A percentile compares a stretch with the other conserved stretches of the same genome.
phyloP scores from a whole-genome alignment of 768 basidiomycete species.

The Rubroboletus pulcherrimus region DNA sequence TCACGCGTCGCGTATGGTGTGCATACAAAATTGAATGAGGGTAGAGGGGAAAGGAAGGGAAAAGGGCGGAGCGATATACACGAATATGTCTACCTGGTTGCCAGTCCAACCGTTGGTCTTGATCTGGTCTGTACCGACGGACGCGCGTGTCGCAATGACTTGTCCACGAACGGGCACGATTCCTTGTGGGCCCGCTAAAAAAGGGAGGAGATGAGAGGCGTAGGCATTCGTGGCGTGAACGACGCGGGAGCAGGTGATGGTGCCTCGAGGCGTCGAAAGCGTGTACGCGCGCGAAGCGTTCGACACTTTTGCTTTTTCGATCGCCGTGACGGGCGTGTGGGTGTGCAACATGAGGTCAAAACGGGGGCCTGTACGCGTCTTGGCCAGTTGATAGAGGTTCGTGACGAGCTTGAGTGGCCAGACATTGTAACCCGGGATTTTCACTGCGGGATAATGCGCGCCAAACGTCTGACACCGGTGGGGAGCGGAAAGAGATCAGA shows the following conservation, averaged over 20 bases:
- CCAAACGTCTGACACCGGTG: slow-evolving; percentile 23
- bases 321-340: slow-evolving; percentile 60
- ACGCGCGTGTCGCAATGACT: slow-evolving; percentile 45
- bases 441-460: slow-evolving; percentile 49
- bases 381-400: slow-evolving; percentile 49
- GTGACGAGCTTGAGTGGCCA: slow-evolving; percentile 85
- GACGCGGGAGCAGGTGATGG: slow-evolving; percentile 55
- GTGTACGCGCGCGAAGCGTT: slow-evolving; percentile 3
- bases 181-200: slow-evolving; percentile 47
- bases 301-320: slow-evolving; percentile 19
- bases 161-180: slow-evolving; percentile 77
- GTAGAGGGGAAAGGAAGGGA: not conserved
- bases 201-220: slow-evolving; percentile 70
- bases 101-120: slow-evolving; percentile 46
- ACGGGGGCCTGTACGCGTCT: slow-evolving; percentile 18
- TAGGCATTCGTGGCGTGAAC: slow-evolving; percentile 90
- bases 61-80: too few relatives aligned
- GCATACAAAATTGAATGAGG: not conserved
- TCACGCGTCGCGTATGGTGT: not conserved
- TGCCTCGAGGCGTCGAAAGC: slow-evolving; percentile 60
- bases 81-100: slow-evolving; percentile 26
- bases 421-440: slow-evolving; percentile 56
- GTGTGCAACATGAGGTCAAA: slow-evolving; percentile 62
- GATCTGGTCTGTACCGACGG: slow-evolving; percentile 37
- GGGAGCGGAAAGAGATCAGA: not conserved